phyloP scores from a whole-genome alignment of 2,329 filamentous ascomycete genomes.

The Eurotiales sp. region DNA sequence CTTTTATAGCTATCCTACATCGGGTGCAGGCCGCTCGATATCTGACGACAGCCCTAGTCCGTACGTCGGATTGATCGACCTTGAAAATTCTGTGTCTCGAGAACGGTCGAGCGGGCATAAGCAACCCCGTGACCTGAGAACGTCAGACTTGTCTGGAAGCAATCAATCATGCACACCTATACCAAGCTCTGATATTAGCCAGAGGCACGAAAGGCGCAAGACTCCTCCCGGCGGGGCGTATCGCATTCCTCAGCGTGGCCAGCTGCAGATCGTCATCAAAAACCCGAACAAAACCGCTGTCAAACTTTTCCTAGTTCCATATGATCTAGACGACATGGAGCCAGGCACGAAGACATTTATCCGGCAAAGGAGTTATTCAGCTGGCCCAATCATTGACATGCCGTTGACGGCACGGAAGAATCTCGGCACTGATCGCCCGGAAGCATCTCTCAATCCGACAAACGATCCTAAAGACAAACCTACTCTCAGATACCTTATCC shows the following conservation, averaged over 20 bases:
- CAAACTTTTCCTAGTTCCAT: constrained; percentile 90
- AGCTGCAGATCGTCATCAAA: constrained; percentile 95
- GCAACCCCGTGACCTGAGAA: constrained; percentile 23
- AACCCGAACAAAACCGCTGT: constrained; percentile 98
- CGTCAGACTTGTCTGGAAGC: constrained; percentile 13
- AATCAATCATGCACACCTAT: constrained; percentile 1
- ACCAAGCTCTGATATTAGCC: constrained; percentile 24
- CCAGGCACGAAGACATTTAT: constrained; percentile 94
- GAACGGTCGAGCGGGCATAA: constrained; percentile 38
- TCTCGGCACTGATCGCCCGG: constrained; percentile 50
- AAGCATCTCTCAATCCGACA: constrained; percentile 49
- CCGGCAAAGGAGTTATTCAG: constrained; percentile 87
- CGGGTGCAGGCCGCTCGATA: constrained; percentile 59
- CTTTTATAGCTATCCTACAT: constrained; percentile 85
- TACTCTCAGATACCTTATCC: constrained; percentile 82
- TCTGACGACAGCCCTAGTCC: constrained; percentile 86
- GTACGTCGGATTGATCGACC: constrained; percentile 88
- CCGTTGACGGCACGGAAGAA: constrained; percentile 43
- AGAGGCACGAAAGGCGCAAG: constrained; percentile 54
- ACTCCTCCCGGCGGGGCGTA: constrained; percentile 85
- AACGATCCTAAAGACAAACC: constrained; percentile 52
- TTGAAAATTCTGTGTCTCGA: constrained; percentile 71
- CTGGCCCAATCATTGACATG: constrained; percentile 77
- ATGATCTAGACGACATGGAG: constrained; percentile 89
- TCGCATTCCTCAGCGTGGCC: constrained; percentile 87